phyloP scores from a whole-genome alignment of 2,329 filamentous ascomycete genomes.

The Chaetomiaceae sp. region DNA sequence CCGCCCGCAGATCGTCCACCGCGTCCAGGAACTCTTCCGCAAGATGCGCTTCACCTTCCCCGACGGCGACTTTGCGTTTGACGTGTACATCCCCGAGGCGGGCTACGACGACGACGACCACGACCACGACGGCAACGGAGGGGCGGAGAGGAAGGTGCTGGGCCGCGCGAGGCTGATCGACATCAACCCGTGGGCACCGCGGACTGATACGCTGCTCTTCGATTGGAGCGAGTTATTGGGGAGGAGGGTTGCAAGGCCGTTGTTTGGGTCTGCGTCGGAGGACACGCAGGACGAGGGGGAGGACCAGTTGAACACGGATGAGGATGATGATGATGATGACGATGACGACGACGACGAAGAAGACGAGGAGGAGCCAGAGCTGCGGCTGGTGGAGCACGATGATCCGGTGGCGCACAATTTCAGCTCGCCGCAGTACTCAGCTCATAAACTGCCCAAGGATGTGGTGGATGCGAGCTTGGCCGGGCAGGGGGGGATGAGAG shows the following conservation, averaged over 20 bases:
- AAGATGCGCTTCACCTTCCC: conserved; percentile 73
- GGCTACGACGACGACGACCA: conserved; percentile 37
- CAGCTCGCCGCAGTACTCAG: conserved; percentile 80
- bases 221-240: conserved; percentile 83
- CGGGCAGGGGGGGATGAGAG: conserved; percentile 71
- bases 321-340: conserved; percentile 53
- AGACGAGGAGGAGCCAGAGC: conserved; percentile 65
- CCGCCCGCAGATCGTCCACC: conserved; percentile 60
- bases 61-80: conserved; percentile 80
- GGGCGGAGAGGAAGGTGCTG: conserved; percentile 49
- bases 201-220: conserved; percentile 86
- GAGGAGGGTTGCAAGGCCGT: conserved; percentile 57
- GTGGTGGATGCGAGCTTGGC: conserved; percentile 69
- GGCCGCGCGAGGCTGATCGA: conserved; percentile 82
- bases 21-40: conserved; percentile 73
- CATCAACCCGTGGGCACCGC: conserved; percentile 88
- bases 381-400: conserved; percentile 75
- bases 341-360: conserved; percentile 60
- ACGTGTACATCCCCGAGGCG: conserved; percentile 80
- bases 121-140: conserved; percentile 32
- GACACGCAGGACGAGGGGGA: conserved; percentile 53
- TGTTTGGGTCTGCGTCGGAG: conserved; percentile 46
- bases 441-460: conserved; percentile 91
- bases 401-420: conserved; percentile 89
- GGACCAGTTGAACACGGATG: conserved; percentile 44